Conservation (phyloP, 2,329 filamentous ascomycete species). For the Clarireedia monteithiana region DNA sequence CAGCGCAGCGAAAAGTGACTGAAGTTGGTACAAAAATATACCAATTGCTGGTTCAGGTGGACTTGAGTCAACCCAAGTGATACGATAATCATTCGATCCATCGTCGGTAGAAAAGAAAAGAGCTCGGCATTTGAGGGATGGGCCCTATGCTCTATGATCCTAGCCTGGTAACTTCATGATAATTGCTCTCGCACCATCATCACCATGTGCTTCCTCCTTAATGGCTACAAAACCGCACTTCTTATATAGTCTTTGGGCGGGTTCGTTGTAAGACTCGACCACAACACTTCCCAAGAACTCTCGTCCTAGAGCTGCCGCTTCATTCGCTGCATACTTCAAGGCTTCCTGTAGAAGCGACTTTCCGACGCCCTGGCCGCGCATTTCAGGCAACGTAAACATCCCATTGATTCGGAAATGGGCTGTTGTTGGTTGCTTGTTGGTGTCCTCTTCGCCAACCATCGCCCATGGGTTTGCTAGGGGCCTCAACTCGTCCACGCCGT, state of each 20-base stretch:
- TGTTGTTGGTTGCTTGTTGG: conserved; percentile 5
- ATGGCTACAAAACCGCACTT: conserved; percentile 30
- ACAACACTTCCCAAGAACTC: conserved; percentile 28
- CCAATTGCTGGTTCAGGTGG: too few species aligned
- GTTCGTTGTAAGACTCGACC: conserved; percentile 30
- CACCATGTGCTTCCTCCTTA: conserved; percentile 12
- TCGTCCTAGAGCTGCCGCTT: conserved; percentile 17
- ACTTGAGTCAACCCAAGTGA: too few species aligned
- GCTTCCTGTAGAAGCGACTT: conserved; percentile 28
- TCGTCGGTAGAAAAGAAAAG: too few species aligned
- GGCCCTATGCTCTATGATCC: too few species aligned
- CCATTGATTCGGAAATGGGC: conserved; percentile 30
- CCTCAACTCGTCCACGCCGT: conserved; percentile 10
- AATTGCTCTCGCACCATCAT: conserved; percentile 9
- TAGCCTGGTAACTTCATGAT: conserved; percentile 12
- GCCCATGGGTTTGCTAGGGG: conserved; percentile 17
- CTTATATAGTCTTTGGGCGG: conserved; percentile 30
- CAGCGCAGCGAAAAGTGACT: too few species aligned
- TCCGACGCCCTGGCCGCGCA: conserved; percentile 31
- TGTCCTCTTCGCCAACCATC: neutral
- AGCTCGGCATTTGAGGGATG: too few species aligned
- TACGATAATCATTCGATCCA: too few species aligned
- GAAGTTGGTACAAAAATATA: too few species aligned
- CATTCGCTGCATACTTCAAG: conserved; percentile 23
- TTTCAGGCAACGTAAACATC: conserved; percentile 33